Evolutionary conservation across 805 yeast species (phyloP), one percentile per base, ranked within the genome.

Genomic region (Candida berthetii): DNA sequence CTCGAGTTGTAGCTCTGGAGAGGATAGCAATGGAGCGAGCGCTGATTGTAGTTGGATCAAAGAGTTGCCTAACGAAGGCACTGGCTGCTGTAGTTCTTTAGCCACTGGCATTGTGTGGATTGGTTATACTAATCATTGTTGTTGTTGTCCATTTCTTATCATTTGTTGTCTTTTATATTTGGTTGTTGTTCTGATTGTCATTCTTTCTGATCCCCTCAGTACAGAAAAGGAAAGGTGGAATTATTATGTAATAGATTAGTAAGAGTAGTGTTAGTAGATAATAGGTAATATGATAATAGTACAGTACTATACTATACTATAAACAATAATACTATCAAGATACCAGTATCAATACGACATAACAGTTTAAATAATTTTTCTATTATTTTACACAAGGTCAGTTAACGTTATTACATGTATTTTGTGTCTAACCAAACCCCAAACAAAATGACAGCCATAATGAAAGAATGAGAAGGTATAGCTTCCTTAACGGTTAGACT

Each of bases 401-500:
- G 25, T 35, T 22, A 31, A 36, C 24, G 25, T 38, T 29, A 38
- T 47, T 46, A 49, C 55, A 49, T 48, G 48, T 40, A 47, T 46
- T 44, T 46, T 46, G 43, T 39, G 42, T 47, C 42, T 38, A 35
- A 33, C 39, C 36, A 49, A 43, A 43, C 46, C 49, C 44, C 46
- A 38, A 33, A 48, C 48, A 45, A 48, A 48, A 36, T 48, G 47
- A 45, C 43, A 45, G 49, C 44, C 48, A 8, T 22, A 22, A 7
- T 22, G 44, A 49, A 53, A 50, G n/a, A n/a, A 48, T 42, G 39
- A 41, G 42, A 42, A 42, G 40, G 45, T 39, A 43, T n/a, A 47
- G 45, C 40, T 46, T 48, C 41, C 61, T 85, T 93, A 93, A 89
- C 99, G 99, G 96, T 93, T 93, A 73, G 99, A 91, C 80, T 93